These are phyloP conservation scores for Cyberlindnera petersonii DNA, from an alignment of 805 yeast genomes.

Conservation along the genomic window DNA sequence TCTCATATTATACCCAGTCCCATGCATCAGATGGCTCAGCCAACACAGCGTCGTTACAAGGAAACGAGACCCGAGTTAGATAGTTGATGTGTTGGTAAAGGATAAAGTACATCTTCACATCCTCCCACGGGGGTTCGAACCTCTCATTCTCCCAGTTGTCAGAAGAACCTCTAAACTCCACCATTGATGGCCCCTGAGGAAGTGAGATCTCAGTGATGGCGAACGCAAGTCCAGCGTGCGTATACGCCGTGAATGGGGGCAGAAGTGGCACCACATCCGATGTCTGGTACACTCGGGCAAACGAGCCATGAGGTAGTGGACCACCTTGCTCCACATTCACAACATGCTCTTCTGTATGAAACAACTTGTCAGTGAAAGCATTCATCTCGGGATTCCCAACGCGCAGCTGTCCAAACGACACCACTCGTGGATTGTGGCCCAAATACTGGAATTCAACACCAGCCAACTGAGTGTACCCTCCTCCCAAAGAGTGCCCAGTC, in stretches of 20 bases:
- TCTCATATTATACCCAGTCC: too few relatives aligned
- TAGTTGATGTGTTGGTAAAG: constrained; percentile 20
- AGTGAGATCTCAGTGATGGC: constrained; percentile 32
- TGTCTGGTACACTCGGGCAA: constrained; percentile 51
- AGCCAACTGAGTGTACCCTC: constrained; percentile 59
- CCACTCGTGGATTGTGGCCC: constrained; percentile 51
- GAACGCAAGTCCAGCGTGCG: constrained; percentile 32
- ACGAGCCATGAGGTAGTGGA: constrained; percentile 25
- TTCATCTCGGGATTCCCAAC: constrained; percentile 52
- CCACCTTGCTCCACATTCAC: constrained; percentile 29
- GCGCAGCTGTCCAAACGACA: constrained; percentile 63
- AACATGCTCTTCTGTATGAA: constrained; percentile 35
- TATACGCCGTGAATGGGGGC: constrained; percentile 44
- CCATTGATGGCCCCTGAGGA: constrained; percentile 30
- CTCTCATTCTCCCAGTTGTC: constrained; percentile 9
- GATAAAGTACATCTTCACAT: constrained; percentile 12
- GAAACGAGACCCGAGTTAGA: constrained; percentile 19
- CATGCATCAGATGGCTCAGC: neutral
- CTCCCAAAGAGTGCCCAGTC: constrained; percentile 77
- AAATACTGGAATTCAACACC: constrained; percentile 40
- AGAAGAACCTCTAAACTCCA: constrained; percentile 17
- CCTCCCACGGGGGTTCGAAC: constrained; percentile 1
- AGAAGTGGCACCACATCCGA: constrained; percentile 57
- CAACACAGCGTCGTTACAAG: constrained; percentile 18
- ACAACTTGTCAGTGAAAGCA: constrained; percentile 48